A percentile compares a stretch with the other conserved stretches of the same genome.
These are phyloP conservation scores for Chlorophyllum brunneum DNA, from an alignment of 768 basidiomycete species.

Conservation along the genomic window DNA sequence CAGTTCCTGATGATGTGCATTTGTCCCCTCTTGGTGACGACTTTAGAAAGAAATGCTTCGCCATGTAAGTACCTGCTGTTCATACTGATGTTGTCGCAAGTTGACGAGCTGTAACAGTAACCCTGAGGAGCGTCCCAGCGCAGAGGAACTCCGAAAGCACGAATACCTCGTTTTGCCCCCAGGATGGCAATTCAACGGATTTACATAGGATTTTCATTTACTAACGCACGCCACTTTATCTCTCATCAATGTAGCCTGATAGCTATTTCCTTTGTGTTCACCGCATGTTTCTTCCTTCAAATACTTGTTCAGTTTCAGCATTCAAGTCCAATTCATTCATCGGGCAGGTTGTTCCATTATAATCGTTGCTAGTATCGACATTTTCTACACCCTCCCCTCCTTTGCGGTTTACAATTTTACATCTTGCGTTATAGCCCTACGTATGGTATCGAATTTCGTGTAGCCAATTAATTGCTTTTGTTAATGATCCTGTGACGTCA, in stretches of 20 bases:
- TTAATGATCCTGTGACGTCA: constrained; percentile 5
- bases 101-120: constrained; percentile 44
- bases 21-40: constrained; percentile 76
- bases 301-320: constrained; percentile 12
- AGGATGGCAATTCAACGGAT: constrained; percentile 74
- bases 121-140: constrained; percentile 78
- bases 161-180: constrained; percentile 69
- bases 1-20: constrained; percentile 79
- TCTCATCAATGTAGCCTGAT: constrained; percentile 21
- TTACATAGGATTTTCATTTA: constrained; percentile 37
- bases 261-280: constrained; percentile 17
- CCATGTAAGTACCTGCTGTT: constrained; percentile 53
- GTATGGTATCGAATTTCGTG: constrained; percentile 4
- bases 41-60: constrained; percentile 87
- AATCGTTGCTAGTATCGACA: constrained; percentile 13
- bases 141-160: constrained; percentile 76
- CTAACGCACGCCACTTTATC: constrained; percentile 20
- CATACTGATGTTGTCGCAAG: background rate
- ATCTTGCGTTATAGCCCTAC: constrained; percentile 8
- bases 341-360: constrained; percentile 8
- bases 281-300: background rate
- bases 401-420: constrained; percentile 7
- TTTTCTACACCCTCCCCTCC: constrained; percentile 15
- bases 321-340: constrained; percentile 10
- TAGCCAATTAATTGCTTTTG: constrained; percentile 9